phyloP scores from a whole-genome alignment of 768 basidiomycete genomes.

The Phallus indusiatus region DNA sequence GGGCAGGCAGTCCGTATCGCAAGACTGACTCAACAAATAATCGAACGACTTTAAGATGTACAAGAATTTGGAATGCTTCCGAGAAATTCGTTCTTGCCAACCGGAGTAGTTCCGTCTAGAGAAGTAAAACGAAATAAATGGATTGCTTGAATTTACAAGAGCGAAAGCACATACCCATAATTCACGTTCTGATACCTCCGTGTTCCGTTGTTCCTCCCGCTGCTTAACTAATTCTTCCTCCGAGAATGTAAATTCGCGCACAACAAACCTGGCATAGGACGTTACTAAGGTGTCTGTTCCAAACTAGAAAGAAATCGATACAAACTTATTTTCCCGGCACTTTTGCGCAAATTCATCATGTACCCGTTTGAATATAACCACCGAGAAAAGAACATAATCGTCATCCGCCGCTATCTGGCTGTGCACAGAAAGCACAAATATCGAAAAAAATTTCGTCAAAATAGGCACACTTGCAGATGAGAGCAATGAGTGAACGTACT shows the following conservation, averaged over 20 bases:
- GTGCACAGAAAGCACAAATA: neutral
- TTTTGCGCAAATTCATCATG: conserved; percentile 91
- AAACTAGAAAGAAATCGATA: neutral
- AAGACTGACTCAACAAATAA: conserved; percentile 93
- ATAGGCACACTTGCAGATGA: neutral
- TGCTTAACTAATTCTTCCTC: conserved; percentile 75
- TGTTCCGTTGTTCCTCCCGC: conserved; percentile 66
- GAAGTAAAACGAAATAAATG: neutral
- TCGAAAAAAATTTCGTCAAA: conserved; percentile 1
- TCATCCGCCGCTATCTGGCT: conserved; percentile 78
- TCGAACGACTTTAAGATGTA: conserved; percentile 72
- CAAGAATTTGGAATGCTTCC: conserved; percentile 88
- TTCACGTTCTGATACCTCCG: conserved; percentile 86
- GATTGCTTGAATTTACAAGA: neutral
- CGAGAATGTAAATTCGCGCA: conserved; percentile 90
- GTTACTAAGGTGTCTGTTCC: neutral
- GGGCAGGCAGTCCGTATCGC: conserved; percentile 89
- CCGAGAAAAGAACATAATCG: conserved; percentile 77
- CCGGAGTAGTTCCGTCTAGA: conserved; percentile 81
- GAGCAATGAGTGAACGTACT: conserved; percentile 37
- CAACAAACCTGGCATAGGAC: conserved; percentile 57
- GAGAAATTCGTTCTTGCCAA: conserved; percentile 87
- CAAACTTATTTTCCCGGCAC: conserved; percentile 90
- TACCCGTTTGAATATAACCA: conserved; percentile 83
- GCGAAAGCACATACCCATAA: conserved; percentile 65